A percentile compares a stretch with the other conserved stretches of the same genome.
Evolutionary conservation across 2,329 filamentous ascomycete genomes (phyloP).

Genomic region (Cercospora berteroae): DNA sequence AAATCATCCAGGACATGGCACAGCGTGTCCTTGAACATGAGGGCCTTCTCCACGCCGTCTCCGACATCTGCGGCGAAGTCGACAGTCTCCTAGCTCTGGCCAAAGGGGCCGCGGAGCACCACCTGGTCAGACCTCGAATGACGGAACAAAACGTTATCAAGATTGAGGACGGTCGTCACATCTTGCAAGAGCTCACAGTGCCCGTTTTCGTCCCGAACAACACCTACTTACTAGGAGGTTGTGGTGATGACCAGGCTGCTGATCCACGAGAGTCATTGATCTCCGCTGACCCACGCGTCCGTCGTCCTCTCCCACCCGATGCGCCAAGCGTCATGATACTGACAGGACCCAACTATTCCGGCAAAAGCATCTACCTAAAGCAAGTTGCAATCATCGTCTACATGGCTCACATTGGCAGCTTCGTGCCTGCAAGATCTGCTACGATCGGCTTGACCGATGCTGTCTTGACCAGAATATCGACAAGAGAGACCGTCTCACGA

Average conservation of each 20-base stretch:
- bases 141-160: constrained; percentile 66
- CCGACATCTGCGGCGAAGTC: constrained; percentile 79
- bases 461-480: constrained; percentile 82
- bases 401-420: constrained; percentile 88
- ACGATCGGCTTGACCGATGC: constrained; percentile 86
- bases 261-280: constrained; percentile 9
- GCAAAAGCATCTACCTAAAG: constrained; percentile 94
- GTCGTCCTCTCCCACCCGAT: neutral
- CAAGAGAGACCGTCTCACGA: constrained; percentile 65
- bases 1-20: constrained; percentile 77
- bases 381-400: constrained; percentile 89
- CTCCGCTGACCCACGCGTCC: constrained; percentile 7
- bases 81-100: constrained; percentile 82
- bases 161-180: constrained; percentile 78
- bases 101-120: constrained; percentile 71
- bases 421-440: constrained; percentile 76
- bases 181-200: constrained; percentile 80
- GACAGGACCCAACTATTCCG: constrained; percentile 94
- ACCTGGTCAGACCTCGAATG: constrained; percentile 67
- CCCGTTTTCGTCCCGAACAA: constrained; percentile 80
- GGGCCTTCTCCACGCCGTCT: constrained; percentile 63
- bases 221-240: constrained; percentile 65
- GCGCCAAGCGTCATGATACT: constrained; percentile 71
- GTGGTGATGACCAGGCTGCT: constrained; percentile 31
- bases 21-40: constrained; percentile 69